A percentile compares a stretch with the other conserved stretches of the same genome.
Evolutionary conservation across 139 green algal genomes (phyloP).

Genomic region (Volvox reticuliferus): DNA sequence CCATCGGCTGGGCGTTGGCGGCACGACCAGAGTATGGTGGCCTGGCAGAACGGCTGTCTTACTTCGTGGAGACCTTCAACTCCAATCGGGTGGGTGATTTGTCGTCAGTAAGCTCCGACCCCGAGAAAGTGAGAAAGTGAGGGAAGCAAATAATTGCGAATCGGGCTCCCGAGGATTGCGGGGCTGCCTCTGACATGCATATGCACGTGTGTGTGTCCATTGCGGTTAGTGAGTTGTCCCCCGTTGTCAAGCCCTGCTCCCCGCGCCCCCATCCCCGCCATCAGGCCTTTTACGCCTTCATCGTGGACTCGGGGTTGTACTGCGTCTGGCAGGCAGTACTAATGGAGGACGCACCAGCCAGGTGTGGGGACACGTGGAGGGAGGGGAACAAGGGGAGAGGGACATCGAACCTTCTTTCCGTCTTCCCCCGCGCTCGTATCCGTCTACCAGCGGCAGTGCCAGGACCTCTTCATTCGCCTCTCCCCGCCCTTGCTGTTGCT

Average conservation of each 20-base stretch:
- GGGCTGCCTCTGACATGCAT: neutral
- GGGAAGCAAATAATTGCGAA: neutral
- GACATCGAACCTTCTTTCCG: neutral
- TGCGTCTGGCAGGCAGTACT: constrained; percentile 82
- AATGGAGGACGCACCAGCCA: constrained; percentile 62
- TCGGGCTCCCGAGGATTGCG: neutral
- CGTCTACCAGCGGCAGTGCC: neutral
- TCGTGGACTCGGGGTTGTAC: constrained; percentile 83
- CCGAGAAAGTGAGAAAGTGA: neutral
- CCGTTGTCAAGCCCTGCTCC: neutral
- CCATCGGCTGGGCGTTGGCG: constrained; percentile 72
- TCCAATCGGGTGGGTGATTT: constrained; percentile 53
- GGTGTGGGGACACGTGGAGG: neutral
- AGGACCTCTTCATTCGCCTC: too few species aligned
- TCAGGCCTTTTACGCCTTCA: constrained; percentile 88
- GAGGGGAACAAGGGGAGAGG: neutral
- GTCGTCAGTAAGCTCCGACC: too few species aligned
- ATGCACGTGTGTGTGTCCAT: neutral
- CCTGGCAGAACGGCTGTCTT: constrained; percentile 64
- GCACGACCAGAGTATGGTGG: constrained; percentile 81
- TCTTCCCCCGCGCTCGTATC: neutral
- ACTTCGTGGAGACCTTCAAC: constrained; percentile 58
- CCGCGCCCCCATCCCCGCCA: neutral
- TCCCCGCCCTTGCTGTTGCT: too few species aligned
- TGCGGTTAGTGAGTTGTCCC: constrained; percentile 32